These are phyloP conservation scores for Pleurotus sapidus DNA, from an alignment of 768 basidiomycete genomes.

Conservation along the genomic window DNA sequence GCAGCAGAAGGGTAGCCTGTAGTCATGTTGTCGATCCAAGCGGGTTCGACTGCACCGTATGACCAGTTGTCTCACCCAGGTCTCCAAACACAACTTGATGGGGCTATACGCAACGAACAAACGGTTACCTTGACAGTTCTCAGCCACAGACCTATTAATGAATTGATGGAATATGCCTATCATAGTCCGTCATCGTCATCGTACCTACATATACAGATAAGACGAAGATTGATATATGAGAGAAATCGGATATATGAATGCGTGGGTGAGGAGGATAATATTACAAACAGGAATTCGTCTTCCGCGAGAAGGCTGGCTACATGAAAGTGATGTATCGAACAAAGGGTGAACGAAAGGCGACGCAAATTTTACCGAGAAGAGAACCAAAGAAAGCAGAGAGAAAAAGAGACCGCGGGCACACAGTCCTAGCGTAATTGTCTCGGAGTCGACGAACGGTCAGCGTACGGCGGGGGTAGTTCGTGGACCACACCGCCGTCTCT, in stretches of 20 bases:
- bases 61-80: too few relatives aligned
- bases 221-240: conserved; percentile 1
- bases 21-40: conserved; percentile 18
- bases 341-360: too few relatives aligned
- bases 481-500: conserved; percentile 33
- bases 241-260: not conserved
- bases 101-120: too few relatives aligned
- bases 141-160: too few relatives aligned
- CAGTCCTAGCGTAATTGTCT: not conserved
- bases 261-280: not conserved
- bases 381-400: not conserved
- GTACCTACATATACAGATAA: conserved; percentile 6
- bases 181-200: not conserved
- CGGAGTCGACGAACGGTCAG: conserved; percentile 15
- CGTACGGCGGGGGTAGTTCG: conserved; percentile 39
- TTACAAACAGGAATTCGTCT: too few relatives aligned
- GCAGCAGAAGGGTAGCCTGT: conserved; percentile 15
- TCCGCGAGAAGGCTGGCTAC: too few relatives aligned
- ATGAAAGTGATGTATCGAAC: too few relatives aligned
- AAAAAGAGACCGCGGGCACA: not conserved
- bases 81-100: too few relatives aligned
- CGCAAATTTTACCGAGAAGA: too few relatives aligned
- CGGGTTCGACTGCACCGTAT: conserved; percentile 22
- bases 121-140: too few relatives aligned
- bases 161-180: too few relatives aligned